Conservation (phyloP, 345 rosid genomes). For the Laguncularia racemosa region DNA sequence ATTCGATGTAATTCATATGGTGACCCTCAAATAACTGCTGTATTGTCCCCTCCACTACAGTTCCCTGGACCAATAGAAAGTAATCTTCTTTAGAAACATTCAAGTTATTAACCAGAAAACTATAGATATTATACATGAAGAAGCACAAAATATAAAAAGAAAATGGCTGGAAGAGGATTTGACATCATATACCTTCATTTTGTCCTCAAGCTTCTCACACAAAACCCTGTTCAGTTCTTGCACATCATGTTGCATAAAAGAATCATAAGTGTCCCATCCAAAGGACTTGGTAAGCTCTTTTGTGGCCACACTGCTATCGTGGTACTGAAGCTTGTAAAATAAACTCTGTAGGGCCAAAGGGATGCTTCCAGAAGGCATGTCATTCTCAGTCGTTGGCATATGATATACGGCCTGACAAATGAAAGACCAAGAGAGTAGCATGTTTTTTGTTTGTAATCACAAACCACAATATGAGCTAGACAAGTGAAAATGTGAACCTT, state of each 20-base stretch:
- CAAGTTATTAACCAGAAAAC: too few species aligned
- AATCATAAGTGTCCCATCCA: slow-evolving; percentile 99
- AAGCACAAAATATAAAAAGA: slow-evolving; percentile 10
- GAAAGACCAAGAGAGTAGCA: neutral
- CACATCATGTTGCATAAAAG: slow-evolving; percentile 99
- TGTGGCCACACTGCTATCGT: slow-evolving; percentile 89
- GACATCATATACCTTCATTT: slow-evolving; percentile 70
- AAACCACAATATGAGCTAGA: slow-evolving; percentile 2
- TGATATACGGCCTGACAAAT: slow-evolving; percentile 87
- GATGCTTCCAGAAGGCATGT: slow-evolving; percentile 87
- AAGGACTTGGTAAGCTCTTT: slow-evolving; percentile 91
- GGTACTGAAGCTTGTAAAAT: slow-evolving; percentile 92
- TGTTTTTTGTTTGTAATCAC: slow-evolving; percentile 8
- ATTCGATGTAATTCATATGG: slow-evolving; percentile 96
- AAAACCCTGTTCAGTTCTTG: slow-evolving; percentile 96
- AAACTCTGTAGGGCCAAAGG: slow-evolving; percentile 96
- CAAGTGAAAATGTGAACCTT: slow-evolving; percentile 8
- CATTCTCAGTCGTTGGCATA: slow-evolving; percentile 99
- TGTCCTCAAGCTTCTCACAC: slow-evolving; percentile 90
- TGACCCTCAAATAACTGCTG: slow-evolving; percentile 97
- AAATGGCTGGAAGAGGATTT: slow-evolving; percentile 5
- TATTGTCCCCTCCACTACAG: slow-evolving; percentile 98
- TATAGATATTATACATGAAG: neutral
- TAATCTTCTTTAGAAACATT: too few species aligned
- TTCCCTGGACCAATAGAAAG: slow-evolving; percentile 46